phyloP scores from a whole-genome alignment of 148 eudicot species.

The Silene latifolia region DNA sequence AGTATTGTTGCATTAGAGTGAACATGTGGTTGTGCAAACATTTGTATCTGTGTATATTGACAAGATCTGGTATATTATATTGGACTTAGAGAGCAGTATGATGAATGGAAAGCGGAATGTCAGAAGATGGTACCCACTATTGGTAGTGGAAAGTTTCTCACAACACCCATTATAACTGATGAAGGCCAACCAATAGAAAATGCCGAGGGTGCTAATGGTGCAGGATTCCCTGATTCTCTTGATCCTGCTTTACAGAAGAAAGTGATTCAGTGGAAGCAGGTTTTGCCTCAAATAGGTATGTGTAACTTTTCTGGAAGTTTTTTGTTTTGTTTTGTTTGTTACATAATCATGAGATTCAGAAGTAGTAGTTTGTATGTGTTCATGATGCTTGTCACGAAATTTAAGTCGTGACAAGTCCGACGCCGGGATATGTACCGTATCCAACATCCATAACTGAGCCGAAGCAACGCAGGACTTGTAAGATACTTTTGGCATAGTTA shows the following conservation, averaged over 20 bases:
- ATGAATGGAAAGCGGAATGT: slow-evolving; percentile 75
- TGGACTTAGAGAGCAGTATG: slow-evolving; percentile 74
- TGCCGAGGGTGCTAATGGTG: slow-evolving; percentile 21
- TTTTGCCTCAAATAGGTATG: slow-evolving; percentile 90
- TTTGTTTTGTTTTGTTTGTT: too few relatives aligned
- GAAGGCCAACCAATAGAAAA: slow-evolving; percentile 56
- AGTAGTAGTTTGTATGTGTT: neutral
- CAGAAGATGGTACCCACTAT: slow-evolving; percentile 71
- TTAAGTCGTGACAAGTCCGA: neutral
- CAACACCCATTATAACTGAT: slow-evolving; percentile 56
- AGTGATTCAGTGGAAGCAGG: slow-evolving; percentile 75
- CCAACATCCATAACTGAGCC: too few relatives aligned
- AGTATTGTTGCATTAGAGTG: slow-evolving; percentile 10
- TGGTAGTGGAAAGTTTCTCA: slow-evolving; percentile 71
- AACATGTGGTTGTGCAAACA: neutral
- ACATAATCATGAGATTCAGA: neutral
- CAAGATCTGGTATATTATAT: slow-evolving; percentile 21
- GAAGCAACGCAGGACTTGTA: too few relatives aligned
- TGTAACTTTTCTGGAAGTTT: neutral
- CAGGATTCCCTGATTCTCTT: slow-evolving; percentile 12
- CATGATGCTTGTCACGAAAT: slow-evolving; percentile 6
- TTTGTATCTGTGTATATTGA: slow-evolving; percentile 17
- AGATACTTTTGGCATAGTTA: too few relatives aligned
- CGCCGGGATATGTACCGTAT: too few relatives aligned
- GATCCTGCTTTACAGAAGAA: slow-evolving; percentile 46